Evolutionary conservation across 2,329 filamentous ascomycete genomes (phyloP), one percentile per base, ranked within the genome.

Genomic region (Alternaria sp.): DNA sequence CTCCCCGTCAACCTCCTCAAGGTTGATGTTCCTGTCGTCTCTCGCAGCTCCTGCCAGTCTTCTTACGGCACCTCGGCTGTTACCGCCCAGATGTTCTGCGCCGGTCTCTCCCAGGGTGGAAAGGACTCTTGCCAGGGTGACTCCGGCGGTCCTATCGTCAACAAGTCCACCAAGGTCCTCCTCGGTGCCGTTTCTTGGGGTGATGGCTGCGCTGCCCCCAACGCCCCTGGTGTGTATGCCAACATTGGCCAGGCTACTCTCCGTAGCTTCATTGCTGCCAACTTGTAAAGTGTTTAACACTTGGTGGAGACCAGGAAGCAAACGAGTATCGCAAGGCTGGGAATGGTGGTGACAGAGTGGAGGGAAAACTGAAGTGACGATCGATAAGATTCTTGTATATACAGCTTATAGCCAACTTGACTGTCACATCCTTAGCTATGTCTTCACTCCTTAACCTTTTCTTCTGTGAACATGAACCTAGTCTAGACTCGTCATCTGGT

Each of bases 41-140:
- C 69, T 6, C 74, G 74, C 59, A 25, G 64, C 28, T 68, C 62
- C 23, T 76, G 74, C 71, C 60, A 65, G 21, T 11, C 64, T 23
- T 61, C 64, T 54, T 73, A 75, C 65, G 55, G 58, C 55, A 47
- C 49, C 21, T 56, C 65, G 18, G 11, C 50, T 37, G 57, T 76
- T 63, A 74, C 72, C 41, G 58, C 55, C 65, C 60, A 64, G 63
- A 76, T 76, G 74, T 65, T 72, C 63, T 76, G 74, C 51, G 74
- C 74, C 30, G 73, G 72, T 49, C 4, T 65, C 12, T 3, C 67
- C 10, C 45, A 58, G 15, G 74, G 74, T 61, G 73, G 73, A 57
- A 73, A 71, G 68, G 74, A 75, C 67, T 75, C 74, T 54, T 76
- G 74, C 74, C 74, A 75, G 70, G 73, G 74, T 63, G 74, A 76